Percentiles rank a stretch among this genome's conserved stretches.
These are phyloP conservation scores for Talaromyces rugulosus DNA, from an alignment of 2,329 filamentous ascomycete genomes.

Conservation along the genomic window DNA sequence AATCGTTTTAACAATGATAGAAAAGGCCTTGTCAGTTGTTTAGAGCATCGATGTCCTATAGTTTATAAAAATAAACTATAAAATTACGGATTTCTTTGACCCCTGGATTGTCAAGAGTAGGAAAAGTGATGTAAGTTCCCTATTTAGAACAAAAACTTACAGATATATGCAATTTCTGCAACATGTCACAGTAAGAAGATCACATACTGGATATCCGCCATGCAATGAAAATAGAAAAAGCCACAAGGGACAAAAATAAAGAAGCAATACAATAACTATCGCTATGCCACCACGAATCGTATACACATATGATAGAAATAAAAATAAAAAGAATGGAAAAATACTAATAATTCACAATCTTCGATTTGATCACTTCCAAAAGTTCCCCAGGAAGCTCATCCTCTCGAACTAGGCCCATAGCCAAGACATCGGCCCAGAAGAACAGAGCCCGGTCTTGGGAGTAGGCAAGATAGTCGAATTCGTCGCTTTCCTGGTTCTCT, in stretches of 20 bases:
- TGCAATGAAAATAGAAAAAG: slow-evolving; percentile 4
- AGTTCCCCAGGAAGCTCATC: slow-evolving; percentile 74
- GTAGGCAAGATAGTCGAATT: slow-evolving; percentile 91
- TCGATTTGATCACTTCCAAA: slow-evolving; percentile 57
- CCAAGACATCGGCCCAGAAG: slow-evolving; percentile 87
- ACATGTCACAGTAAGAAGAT: no score
- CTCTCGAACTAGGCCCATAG: slow-evolving; percentile 66
- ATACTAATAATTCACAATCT: slow-evolving; percentile 58
- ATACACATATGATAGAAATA: not conserved
- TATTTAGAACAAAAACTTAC: no score
- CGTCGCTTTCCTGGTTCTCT: slow-evolving; percentile 53
- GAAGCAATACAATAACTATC: not conserved
- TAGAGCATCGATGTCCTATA: no score
- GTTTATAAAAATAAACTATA: no score
- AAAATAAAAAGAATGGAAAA: not conserved
- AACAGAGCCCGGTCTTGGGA: slow-evolving; percentile 86
- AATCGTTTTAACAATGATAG: no score
- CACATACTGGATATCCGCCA: slow-evolving; percentile 3
- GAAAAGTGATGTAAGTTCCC: no score
- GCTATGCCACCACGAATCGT: not conserved
- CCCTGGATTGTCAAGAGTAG: no score
- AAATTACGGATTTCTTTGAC: no score
- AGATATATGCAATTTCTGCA: no score
- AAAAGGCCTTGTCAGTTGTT: no score
- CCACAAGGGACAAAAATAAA: not conserved